Conservation (phyloP, 768 basidiomycete genomes). For the Tulasnella sp. region DNA sequence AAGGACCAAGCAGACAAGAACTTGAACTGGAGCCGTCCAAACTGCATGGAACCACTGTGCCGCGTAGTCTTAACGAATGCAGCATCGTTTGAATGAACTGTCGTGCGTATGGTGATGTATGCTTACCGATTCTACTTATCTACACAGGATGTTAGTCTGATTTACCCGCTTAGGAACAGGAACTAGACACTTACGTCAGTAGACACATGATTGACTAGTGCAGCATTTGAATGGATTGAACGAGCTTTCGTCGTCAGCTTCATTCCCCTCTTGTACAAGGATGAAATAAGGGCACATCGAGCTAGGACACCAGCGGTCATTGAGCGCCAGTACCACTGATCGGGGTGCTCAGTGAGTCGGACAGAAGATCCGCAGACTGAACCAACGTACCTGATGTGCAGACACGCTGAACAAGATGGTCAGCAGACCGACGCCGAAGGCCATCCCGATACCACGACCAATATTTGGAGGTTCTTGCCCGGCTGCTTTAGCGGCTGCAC, state of each 20-base stretch:
- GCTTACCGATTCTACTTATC: constrained; percentile 15
- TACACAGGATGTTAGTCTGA: background rate
- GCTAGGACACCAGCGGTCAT: constrained; percentile 60
- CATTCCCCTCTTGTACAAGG: constrained; percentile 63
- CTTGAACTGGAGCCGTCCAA: constrained; percentile 49
- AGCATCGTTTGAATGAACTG: constrained; percentile 6
- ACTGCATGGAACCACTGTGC: constrained; percentile 56
- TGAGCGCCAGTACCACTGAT: constrained; percentile 61
- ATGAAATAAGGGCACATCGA: constrained; percentile 57
- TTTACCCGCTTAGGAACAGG: background rate
- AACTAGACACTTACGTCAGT: constrained; percentile 47
- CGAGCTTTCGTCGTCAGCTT: constrained; percentile 58
- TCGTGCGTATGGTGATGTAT: background rate
- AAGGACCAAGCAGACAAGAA: constrained; percentile 66
- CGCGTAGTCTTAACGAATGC: constrained; percentile 35
- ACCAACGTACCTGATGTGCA: constrained; percentile 48
- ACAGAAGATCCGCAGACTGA: constrained; percentile 28
- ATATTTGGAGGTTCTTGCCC: constrained; percentile 8
- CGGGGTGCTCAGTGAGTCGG: constrained; percentile 10
- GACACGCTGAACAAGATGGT: constrained; percentile 37
- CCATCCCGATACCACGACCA: constrained; percentile 31
- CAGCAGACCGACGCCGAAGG: constrained; percentile 34
- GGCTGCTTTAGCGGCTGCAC: constrained; percentile 14
- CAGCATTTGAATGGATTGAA: constrained; percentile 51
- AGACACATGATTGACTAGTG: constrained; percentile 52